Conservation (phyloP, 2,329 filamentous ascomycete genomes). For the Trichoderma citrinoviride region DNA sequence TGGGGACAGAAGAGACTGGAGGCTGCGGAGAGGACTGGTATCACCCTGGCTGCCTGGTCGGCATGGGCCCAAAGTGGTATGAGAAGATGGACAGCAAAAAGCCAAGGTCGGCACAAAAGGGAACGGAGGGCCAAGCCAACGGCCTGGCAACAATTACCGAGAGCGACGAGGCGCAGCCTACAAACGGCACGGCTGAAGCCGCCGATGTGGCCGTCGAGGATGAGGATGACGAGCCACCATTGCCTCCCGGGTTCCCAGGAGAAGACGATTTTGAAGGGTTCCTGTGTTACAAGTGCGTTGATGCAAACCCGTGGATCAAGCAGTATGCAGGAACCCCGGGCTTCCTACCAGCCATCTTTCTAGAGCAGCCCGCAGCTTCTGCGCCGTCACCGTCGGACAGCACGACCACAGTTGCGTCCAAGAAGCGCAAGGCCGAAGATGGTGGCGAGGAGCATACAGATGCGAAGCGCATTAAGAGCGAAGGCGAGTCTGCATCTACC, state of each 20-base stretch:
- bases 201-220: constrained; percentile 37
- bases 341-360: constrained; percentile 72
- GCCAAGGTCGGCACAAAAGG: constrained; percentile 28
- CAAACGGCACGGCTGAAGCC: constrained; percentile 22
- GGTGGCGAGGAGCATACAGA: constrained; percentile 34
- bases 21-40: constrained; percentile 98
- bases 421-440: constrained; percentile 66
- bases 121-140: constrained; percentile 18
- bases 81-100: constrained; percentile 50
- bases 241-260: constrained; percentile 80
- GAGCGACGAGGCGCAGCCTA: constrained; percentile 39
- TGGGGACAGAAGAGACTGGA: constrained; percentile 75
- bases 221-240: constrained; percentile 61
- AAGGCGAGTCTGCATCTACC: constrained; percentile 27
- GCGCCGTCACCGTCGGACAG: background rate
- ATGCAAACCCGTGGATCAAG: constrained; percentile 88
- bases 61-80: constrained; percentile 71
- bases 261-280: constrained; percentile 89
- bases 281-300: constrained; percentile 90
- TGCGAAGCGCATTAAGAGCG: constrained; percentile 55
- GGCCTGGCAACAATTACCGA: constrained; percentile 51
- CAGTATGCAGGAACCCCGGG: constrained; percentile 75
- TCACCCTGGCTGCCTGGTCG: constrained; percentile 88
- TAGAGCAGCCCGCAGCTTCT: constrained; percentile 27
- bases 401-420: constrained; percentile 34